Percentiles rank a stretch among this genome's conserved stretches.
Conservation (phyloP, 805 yeast genomes). For the Zygosaccharomyces gambellarensis region DNA sequence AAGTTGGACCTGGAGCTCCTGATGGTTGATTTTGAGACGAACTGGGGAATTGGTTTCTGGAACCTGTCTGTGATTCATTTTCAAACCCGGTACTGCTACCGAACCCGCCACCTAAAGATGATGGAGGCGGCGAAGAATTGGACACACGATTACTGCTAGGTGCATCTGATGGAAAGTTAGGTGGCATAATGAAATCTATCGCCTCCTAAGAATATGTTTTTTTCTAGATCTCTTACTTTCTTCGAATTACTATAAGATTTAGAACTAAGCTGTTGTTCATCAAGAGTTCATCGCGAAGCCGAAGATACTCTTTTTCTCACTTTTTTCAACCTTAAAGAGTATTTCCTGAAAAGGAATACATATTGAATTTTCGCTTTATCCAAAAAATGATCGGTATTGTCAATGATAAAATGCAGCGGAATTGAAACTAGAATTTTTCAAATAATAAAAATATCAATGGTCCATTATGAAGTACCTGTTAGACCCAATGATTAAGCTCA, state of each 20-base stretch:
- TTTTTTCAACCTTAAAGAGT: neutral
- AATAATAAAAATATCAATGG: too few relatives aligned
- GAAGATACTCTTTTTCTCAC: neutral
- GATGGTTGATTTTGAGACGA: constrained; percentile 25
- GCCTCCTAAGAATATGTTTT: neutral
- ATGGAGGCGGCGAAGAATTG: constrained; percentile 30
- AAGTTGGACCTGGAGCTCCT: constrained; percentile 6
- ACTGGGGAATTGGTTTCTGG: constrained; percentile 30
- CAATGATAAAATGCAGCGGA: too few relatives aligned
- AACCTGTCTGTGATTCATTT: constrained; percentile 24
- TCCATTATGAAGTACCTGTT: too few relatives aligned
- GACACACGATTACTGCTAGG: constrained; percentile 20
- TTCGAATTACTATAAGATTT: neutral
- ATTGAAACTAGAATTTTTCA: too few relatives aligned
- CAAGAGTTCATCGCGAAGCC: neutral
- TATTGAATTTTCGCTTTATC: neutral
- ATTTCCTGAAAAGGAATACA: neutral
- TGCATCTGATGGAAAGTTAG: constrained; percentile 21
- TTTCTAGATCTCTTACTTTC: neutral
- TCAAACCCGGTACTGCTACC: constrained; percentile 30
- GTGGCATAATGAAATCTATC: constrained; percentile 16
- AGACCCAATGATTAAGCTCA: too few relatives aligned
- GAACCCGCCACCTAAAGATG: constrained; percentile 29
- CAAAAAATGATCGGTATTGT: neutral
- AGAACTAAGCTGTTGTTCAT: neutral